phyloP scores from a whole-genome alignment of 1,139 yeast species.

The Geotrichum bryndzae region DNA sequence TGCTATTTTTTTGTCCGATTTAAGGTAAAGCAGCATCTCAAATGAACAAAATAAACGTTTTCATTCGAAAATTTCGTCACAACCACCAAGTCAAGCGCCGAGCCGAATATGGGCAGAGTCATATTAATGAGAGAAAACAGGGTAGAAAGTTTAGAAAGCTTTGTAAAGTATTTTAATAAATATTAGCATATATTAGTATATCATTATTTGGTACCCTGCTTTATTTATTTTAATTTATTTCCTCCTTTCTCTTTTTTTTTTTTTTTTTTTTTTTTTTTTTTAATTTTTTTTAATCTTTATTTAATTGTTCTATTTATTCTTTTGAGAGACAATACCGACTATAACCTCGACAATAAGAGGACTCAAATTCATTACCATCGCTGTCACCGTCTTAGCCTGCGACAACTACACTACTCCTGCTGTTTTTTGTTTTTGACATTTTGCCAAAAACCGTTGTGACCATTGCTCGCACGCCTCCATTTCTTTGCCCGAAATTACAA shows the following conservation, averaged over 20 bases:
- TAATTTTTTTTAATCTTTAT: not conserved
- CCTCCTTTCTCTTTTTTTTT: too few species aligned
- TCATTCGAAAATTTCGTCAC: too few species aligned
- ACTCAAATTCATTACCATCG: not conserved
- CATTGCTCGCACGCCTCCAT: too few species aligned
- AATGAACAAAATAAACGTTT: too few species aligned
- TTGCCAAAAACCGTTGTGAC: not conserved
- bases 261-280: not conserved
- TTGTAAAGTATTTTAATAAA: not conserved
- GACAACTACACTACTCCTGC: not conserved
- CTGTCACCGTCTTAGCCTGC: not conserved
- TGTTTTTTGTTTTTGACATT: not conserved
- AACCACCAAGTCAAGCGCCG: too few species aligned
- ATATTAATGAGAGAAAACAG: too few species aligned
- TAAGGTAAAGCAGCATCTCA: too few species aligned
- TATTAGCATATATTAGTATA: not conserved
- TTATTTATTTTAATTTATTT: too few species aligned
- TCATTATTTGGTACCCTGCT: constrained; percentile 18
- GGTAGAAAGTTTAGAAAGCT: not conserved
- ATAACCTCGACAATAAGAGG: not conserved
- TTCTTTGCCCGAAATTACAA: too few species aligned
- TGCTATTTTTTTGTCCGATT: too few species aligned
- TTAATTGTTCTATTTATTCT: too few species aligned
- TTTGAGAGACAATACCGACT: not conserved
- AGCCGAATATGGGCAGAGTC: too few species aligned